These are phyloP conservation scores for Penicillium riverlandense DNA, from an alignment of 495 filamentous ascomycete genomes.

Conservation along the genomic window DNA sequence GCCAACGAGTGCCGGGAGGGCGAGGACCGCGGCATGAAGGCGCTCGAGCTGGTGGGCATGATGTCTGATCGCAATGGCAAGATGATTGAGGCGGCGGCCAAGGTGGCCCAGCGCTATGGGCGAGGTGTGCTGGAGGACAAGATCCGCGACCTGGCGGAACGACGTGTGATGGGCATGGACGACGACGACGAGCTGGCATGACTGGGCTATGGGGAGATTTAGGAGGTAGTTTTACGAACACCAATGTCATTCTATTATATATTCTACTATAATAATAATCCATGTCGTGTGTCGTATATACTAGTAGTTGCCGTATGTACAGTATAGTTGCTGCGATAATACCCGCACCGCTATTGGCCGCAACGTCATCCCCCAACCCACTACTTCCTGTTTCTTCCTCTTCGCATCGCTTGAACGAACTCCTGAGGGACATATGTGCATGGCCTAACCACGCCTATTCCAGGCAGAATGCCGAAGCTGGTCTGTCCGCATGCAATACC, in stretches of 20 bases:
- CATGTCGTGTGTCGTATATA: no score
- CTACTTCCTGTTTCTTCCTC: conserved; percentile 6
- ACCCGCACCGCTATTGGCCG: conserved; percentile 12
- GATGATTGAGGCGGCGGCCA: conserved; percentile 79
- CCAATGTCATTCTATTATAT: no score
- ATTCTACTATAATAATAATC: no score
- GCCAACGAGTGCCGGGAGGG: conserved; percentile 85
- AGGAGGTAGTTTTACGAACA: no score
- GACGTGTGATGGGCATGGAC: conserved; percentile 47
- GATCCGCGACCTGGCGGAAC: conserved; percentile 71
- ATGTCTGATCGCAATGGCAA: conserved; percentile 72
- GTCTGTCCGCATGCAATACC: conserved; percentile 1
- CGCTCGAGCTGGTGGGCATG: conserved; percentile 74
- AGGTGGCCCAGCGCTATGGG: conserved; percentile 75
- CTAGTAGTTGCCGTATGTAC: conserved; percentile 2
- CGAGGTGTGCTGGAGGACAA: conserved; percentile 74
- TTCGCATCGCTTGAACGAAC: no score
- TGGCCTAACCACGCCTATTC: conserved; percentile 11
- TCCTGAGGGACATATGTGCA: neutral
- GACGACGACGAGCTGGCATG: conserved; percentile 47
- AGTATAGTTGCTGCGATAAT: no score
- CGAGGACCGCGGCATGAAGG: conserved; percentile 90
- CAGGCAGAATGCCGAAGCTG: conserved; percentile 31
- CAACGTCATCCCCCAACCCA: conserved; percentile 3
- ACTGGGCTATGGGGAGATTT: neutral